Evolutionary conservation across 306 rosid species (phyloP).

Genomic region (Cicer arietinum): DNA sequence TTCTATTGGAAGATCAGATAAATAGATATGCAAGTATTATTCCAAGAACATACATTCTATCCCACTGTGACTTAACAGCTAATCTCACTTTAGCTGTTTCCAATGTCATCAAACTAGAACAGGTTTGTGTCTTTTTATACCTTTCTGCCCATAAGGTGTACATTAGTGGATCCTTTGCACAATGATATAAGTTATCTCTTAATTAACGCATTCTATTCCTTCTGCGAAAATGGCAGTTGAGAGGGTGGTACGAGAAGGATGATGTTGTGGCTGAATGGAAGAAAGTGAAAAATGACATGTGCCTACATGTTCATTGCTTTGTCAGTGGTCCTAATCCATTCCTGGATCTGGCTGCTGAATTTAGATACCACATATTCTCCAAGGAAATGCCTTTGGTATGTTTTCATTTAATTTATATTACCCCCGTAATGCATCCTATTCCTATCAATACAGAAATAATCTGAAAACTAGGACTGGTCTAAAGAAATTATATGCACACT

Average conservation of each 20-base stretch:
- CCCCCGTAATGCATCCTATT: conserved; percentile 3
- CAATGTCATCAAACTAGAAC: conserved; percentile 87
- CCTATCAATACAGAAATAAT: conserved; percentile 19
- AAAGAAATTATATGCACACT: too few relatives aligned
- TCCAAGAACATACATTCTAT: conserved; percentile 91
- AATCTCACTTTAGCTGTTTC: conserved; percentile 90
- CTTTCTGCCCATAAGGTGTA: not conserved
- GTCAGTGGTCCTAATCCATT: conserved; percentile 89
- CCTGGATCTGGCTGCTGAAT: conserved; percentile 77
- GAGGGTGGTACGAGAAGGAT: conserved; percentile 93
- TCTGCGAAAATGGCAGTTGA: conserved; percentile 60
- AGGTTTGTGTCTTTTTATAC: conserved; percentile 58
- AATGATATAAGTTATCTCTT: conserved; percentile 6
- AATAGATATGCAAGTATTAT: conserved; percentile 63
- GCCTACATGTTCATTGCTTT: conserved; percentile 91
- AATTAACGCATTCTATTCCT: not conserved
- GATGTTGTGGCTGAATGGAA: conserved; percentile 99
- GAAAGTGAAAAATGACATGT: conserved; percentile 86
- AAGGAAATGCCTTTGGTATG: conserved; percentile 96
- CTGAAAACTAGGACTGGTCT: conserved; percentile 20
- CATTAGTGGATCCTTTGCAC: not conserved
- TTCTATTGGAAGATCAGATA: conserved; percentile 61
- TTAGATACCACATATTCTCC: conserved; percentile 94
- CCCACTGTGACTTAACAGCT: conserved; percentile 97
- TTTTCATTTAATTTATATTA: conserved; percentile 8